phyloP scores from a whole-genome alignment of 148 eudicot genomes.

The Amaranthus palmeri region DNA sequence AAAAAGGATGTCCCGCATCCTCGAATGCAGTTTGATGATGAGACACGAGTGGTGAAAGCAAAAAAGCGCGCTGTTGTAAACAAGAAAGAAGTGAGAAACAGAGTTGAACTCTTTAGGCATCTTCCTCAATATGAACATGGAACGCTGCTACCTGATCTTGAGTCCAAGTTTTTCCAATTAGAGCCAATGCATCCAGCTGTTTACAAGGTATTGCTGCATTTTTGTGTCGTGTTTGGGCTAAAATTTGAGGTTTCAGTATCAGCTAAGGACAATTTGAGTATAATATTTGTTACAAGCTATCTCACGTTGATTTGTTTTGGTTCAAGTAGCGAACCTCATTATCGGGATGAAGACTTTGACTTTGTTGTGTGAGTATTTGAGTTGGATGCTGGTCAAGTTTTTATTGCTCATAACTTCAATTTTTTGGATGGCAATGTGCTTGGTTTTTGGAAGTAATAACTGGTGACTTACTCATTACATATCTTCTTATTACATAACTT shows the following conservation, averaged over 20 bases:
- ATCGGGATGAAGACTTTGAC: too few relatives aligned
- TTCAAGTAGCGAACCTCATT: too few relatives aligned
- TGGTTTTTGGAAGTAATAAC: background rate
- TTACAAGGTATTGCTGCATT: constrained; percentile 54
- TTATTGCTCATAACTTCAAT: background rate
- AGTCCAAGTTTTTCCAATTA: constrained; percentile 77
- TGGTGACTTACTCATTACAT: background rate
- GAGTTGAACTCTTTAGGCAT: constrained; percentile 85
- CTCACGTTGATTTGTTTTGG: too few relatives aligned
- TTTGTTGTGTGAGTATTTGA: too few relatives aligned
- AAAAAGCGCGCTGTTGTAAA: constrained; percentile 87
- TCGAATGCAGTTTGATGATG: constrained; percentile 97
- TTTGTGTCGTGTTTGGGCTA: background rate
- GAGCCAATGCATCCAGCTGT: constrained; percentile 94
- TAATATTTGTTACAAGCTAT: too few relatives aligned
- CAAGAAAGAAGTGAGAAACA: constrained; percentile 86
- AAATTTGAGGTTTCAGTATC: background rate
- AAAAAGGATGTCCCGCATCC: constrained; percentile 97
- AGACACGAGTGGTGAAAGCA: constrained; percentile 85
- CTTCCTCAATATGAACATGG: constrained; percentile 98
- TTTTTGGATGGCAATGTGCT: background rate
- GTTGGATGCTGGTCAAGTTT: background rate
- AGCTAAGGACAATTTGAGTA: background rate
- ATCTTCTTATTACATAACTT: background rate
- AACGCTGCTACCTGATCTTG: constrained; percentile 75